phyloP scores from a whole-genome alignment of 805 yeast genomes.

The Teunomyces atbi region DNA sequence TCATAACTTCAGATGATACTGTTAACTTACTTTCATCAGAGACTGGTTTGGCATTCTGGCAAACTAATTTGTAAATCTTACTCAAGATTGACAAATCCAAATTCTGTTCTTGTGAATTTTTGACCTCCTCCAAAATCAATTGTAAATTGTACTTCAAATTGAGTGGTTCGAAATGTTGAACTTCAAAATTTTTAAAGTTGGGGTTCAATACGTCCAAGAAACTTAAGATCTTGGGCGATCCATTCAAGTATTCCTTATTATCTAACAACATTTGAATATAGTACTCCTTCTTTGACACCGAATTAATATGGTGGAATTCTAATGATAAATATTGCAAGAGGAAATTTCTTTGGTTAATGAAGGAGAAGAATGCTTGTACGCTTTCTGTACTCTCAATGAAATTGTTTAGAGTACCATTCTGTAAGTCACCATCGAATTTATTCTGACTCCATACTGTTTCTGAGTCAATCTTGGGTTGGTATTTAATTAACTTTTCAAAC shows the following conservation, averaged over 20 bases:
- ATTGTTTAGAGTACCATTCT: slow-evolving; percentile 21
- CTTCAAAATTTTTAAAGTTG: slow-evolving; percentile 44
- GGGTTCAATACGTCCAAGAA: slow-evolving; percentile 72
- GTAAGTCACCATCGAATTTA: slow-evolving; percentile 43
- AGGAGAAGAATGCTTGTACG: slow-evolving; percentile 56
- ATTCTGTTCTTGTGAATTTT: slow-evolving; percentile 8
- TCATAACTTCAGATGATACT: slow-evolving; percentile 25
- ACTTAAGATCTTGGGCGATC: slow-evolving; percentile 65
- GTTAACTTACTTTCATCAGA: slow-evolving; percentile 18
- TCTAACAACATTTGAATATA: slow-evolving; percentile 56
- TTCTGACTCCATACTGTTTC: slow-evolving; percentile 55
- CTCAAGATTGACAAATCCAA: slow-evolving; percentile 22
- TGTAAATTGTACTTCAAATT: slow-evolving; percentile 27
- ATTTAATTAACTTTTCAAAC: slow-evolving; percentile 49
- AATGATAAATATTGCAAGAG: slow-evolving; percentile 65
- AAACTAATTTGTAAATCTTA: slow-evolving; percentile 20
- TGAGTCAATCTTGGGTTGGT: slow-evolving; percentile 54
- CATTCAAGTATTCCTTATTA: slow-evolving; percentile 48
- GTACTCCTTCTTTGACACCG: slow-evolving; percentile 49
- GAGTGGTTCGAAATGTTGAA: slow-evolving; percentile 31
- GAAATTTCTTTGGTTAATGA: slow-evolving; percentile 58
- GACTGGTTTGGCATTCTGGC: slow-evolving; percentile 18
- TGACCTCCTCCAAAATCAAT: slow-evolving; percentile 39
- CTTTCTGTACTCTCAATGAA: slow-evolving; percentile 34
- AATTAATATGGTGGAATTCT: slow-evolving; percentile 64